A percentile compares a stretch with the other conserved stretches of the same genome.
Conservation (phyloP, 139 green algal species). For the Raphidocelis subcapitata region DNA sequence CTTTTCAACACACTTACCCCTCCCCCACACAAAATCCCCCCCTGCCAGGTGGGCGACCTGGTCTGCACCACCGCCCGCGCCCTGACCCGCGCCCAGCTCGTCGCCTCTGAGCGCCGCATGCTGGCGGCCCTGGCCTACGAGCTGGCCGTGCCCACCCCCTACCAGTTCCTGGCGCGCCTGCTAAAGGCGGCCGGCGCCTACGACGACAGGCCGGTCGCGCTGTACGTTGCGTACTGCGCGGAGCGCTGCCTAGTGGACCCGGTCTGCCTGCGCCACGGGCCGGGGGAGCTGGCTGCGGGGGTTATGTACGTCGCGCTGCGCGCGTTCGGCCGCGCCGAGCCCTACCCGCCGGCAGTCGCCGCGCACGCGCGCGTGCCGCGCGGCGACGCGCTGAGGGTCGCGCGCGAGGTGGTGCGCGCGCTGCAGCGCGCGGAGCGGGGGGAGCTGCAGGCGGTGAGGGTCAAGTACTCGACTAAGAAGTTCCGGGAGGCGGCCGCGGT, state of each 20-base stretch:
- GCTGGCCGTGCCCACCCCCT: slow-evolving; percentile 77
- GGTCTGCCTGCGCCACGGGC: slow-evolving; percentile 40
- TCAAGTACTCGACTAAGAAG: slow-evolving; percentile 88
- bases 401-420: slow-evolving; percentile 54
- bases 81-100: slow-evolving; percentile 90
- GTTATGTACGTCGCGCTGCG: slow-evolving; percentile 56
- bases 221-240: slow-evolving; percentile 57
- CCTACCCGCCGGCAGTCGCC: slow-evolving; percentile 51
- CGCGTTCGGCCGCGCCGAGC: slow-evolving; percentile 31
- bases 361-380: slow-evolving; percentile 62
- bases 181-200: slow-evolving; percentile 65
- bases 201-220: slow-evolving; percentile 14
- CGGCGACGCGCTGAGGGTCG: slow-evolving; percentile 50
- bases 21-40: no score
- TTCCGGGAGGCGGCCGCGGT: slow-evolving; percentile 67
- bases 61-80: slow-evolving; percentile 97
- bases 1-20: no score
- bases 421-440: slow-evolving; percentile 66
- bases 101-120: slow-evolving; percentile 95
- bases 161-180: slow-evolving; percentile 87
- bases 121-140: slow-evolving; percentile 93
- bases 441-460: slow-evolving; percentile 78
- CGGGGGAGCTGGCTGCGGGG: background rate
- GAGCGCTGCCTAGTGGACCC: slow-evolving; percentile 82
- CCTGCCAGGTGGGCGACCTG: slow-evolving; percentile 82